These are phyloP conservation scores for Nakazawaea wyomingensis DNA, from an alignment of 805 yeast genomes.

Conservation along the genomic window DNA sequence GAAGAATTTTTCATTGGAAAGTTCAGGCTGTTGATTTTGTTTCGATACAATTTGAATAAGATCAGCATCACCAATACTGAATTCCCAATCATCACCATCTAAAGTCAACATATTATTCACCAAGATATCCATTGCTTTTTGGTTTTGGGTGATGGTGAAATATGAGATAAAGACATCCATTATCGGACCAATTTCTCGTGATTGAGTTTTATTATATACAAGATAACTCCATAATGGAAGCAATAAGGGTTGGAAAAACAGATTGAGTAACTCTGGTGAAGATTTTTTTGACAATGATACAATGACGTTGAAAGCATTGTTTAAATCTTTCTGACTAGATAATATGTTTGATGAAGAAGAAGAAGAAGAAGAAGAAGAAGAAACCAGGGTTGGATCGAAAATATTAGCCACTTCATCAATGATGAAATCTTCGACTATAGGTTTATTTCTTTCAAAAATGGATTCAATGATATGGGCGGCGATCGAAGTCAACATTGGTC, in stretches of 20 bases:
- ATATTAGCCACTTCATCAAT: constrained; percentile 43
- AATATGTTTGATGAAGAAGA: too few species aligned
- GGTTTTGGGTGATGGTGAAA: constrained; percentile 17
- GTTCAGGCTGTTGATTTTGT: constrained; percentile 5
- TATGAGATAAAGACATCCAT: constrained; percentile 35
- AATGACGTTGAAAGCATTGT: constrained; percentile 61
- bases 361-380: too few species aligned
- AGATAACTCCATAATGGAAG: constrained; percentile 41
- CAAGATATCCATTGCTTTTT: constrained; percentile 24
- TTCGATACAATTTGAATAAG: constrained; percentile 21
- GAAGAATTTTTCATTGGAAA: constrained; percentile 29
- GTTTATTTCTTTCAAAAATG: constrained; percentile 43
- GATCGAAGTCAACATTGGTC: constrained; percentile 55
- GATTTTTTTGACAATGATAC: constrained; percentile 52
- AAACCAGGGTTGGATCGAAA: constrained; percentile 43
- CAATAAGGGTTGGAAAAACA: constrained; percentile 25
- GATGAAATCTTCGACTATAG: constrained; percentile 55
- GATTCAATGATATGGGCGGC: constrained; percentile 49
- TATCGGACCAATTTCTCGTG: constrained; percentile 30
- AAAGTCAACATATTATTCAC: constrained; percentile 29
- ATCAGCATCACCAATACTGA: constrained; percentile 35
- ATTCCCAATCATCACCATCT: constrained; percentile 34
- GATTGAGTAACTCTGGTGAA: constrained; percentile 28
- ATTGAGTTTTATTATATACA: constrained; percentile 27
- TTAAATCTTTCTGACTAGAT: constrained; percentile 44